phyloP scores from a whole-genome alignment of 176 grass and related monocot genomes.

The Saccharum spontaneum region DNA sequence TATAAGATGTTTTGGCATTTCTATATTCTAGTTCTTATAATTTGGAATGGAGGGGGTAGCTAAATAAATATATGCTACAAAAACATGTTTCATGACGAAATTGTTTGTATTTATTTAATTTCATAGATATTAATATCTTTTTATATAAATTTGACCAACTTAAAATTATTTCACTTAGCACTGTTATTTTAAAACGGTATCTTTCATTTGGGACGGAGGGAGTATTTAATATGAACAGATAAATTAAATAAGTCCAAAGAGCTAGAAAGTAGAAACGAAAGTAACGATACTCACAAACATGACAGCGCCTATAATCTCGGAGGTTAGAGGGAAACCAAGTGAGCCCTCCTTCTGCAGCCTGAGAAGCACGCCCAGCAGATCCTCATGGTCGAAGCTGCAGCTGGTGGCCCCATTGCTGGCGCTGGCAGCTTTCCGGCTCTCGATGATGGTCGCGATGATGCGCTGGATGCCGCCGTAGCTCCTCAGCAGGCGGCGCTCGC shows the following conservation, averaged over 20 bases:
- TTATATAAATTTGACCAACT: too few relatives aligned
- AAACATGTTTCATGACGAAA: too few relatives aligned
- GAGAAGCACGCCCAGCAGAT: constrained; percentile 18
- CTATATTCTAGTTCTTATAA: too few relatives aligned
- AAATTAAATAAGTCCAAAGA: background rate
- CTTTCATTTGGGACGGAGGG: too few relatives aligned
- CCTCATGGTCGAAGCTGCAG: background rate
- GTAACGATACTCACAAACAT: background rate
- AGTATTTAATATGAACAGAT: background rate
- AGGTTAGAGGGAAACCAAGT: background rate
- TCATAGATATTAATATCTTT: too few relatives aligned
- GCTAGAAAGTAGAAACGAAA: background rate
- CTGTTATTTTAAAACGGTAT: too few relatives aligned
- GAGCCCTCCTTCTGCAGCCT: constrained; percentile 15
- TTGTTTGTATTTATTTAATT: too few relatives aligned
- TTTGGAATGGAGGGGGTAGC: too few relatives aligned
- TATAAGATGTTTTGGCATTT: too few relatives aligned
- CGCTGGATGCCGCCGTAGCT: background rate
- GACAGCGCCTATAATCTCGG: constrained; percentile 20
- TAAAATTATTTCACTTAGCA: too few relatives aligned
- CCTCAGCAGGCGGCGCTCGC: background rate
- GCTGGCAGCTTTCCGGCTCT: background rate
- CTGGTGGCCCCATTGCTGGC: too few relatives aligned
- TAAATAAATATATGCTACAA: too few relatives aligned
- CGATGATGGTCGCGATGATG: background rate